Conservation (phyloP, 2,329 filamentous ascomycete genomes). For the Fusarium goolgardi region DNA sequence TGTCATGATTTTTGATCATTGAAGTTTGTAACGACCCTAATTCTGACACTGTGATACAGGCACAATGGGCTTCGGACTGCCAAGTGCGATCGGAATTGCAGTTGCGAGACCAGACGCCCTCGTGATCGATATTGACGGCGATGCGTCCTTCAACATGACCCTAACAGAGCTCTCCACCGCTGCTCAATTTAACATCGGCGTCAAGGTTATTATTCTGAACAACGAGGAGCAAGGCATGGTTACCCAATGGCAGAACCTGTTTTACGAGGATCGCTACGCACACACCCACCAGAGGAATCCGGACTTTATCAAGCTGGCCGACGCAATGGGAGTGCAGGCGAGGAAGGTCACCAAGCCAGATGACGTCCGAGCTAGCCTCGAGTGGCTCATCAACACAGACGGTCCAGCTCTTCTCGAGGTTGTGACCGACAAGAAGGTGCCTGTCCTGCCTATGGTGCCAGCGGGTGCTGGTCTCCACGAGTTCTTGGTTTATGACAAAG, state of each 20-base stretch:
- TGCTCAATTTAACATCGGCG: constrained; percentile 93
- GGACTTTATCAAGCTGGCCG: constrained; percentile 92
- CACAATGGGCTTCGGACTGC: constrained; percentile 93
- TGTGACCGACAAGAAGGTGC: constrained; percentile 89
- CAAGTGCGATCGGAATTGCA: constrained; percentile 87
- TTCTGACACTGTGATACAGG: background rate
- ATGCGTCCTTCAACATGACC: constrained; percentile 99
- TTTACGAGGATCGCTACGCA: constrained; percentile 92
- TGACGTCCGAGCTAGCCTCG: constrained; percentile 80
- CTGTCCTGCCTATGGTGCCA: constrained; percentile 98
- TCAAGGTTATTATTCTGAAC: constrained; percentile 95
- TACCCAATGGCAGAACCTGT: constrained; percentile 97
- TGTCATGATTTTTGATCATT: too few species aligned
- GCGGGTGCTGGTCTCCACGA: constrained; percentile 88
- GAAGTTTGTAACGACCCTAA: too few species aligned
- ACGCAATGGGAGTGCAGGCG: background rate
- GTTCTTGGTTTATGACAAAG: constrained; percentile 69
- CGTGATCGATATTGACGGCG: constrained; percentile 95
- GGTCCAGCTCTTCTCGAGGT: constrained; percentile 96
- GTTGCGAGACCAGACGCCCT: constrained; percentile 80
- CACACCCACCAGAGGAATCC: constrained; percentile 96
- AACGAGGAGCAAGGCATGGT: constrained; percentile 99
- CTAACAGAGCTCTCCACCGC: constrained; percentile 94
- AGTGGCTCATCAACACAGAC: constrained; percentile 89
- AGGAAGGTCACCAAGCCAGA: constrained; percentile 67